Evolutionary conservation across 2,329 filamentous ascomycete genomes (phyloP).

Genomic region (Fusarium gaditjirri): DNA sequence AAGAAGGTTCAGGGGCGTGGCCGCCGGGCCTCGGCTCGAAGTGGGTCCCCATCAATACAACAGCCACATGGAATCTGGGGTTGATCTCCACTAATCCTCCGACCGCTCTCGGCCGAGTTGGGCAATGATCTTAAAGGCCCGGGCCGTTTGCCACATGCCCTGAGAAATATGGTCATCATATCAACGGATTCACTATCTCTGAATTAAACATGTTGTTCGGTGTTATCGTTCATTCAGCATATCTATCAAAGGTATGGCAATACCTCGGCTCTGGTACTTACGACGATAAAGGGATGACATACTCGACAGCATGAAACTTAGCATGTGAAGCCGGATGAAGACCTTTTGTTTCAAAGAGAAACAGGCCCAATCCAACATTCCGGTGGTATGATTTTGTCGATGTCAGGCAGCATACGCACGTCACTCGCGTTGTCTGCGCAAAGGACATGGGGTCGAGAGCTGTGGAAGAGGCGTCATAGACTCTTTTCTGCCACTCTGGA

Average conservation of each 20-base stretch:
- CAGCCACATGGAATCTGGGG: slow-evolving; percentile 24
- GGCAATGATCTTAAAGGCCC: not conserved
- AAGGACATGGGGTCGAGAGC: not conserved
- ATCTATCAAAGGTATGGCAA: not conserved
- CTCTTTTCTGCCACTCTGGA: not conserved
- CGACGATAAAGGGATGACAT: not conserved
- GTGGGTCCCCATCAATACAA: slow-evolving; percentile 11
- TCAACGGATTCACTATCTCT: not conserved
- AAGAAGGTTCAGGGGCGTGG: not conserved
- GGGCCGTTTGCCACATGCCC: slow-evolving; percentile 8
- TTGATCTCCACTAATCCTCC: slow-evolving; percentile 9
- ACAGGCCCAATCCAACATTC: not conserved
- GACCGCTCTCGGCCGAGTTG: slow-evolving; percentile 36
- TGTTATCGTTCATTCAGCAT: not conserved
- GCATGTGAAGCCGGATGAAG: not conserved
- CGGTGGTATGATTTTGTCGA: not conserved
- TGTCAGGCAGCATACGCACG: not conserved
- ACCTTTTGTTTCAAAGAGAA: not conserved
- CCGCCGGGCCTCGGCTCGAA: slow-evolving; percentile 34
- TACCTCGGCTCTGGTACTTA: not conserved
- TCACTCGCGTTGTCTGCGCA: not conserved
- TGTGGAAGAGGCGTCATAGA: not conserved
- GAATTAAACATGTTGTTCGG: not conserved
- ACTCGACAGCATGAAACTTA: not conserved
- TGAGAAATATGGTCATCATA: not conserved